A percentile compares a stretch with the other conserved stretches of the same genome.
phyloP scores from a whole-genome alignment of 192 early-diverging fungal genomes.

The Funneliformis geosporum region DNA sequence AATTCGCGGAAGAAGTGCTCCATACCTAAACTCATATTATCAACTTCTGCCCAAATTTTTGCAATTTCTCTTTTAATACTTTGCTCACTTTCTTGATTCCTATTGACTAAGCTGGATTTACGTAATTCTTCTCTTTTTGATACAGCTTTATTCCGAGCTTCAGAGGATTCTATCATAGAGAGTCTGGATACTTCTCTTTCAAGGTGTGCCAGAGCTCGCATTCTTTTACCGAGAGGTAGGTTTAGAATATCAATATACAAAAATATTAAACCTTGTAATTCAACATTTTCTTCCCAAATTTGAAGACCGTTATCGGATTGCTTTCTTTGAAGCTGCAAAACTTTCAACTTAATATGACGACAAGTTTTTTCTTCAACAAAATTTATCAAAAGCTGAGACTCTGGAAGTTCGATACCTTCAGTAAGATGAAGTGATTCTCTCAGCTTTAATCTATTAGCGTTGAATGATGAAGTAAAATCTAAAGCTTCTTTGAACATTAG shows the following conservation, averaged over 20 bases:
- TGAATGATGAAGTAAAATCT: background rate
- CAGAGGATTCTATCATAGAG: conserved; percentile 18
- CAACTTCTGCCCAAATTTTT: conserved; percentile 15
- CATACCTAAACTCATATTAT: conserved; percentile 24
- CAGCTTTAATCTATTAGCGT: background rate
- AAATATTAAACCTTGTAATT: conserved; percentile 7
- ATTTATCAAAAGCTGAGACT: conserved; percentile 11
- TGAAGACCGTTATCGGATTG: background rate
- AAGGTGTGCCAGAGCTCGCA: conserved; percentile 23
- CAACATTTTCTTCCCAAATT: conserved; percentile 18
- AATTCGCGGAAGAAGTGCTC: conserved; percentile 33
- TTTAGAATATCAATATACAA: background rate
- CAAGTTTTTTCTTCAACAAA: conserved; percentile 28
- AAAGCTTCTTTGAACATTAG: conserved; percentile 28
- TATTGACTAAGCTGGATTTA: conserved; percentile 7
- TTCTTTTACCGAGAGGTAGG: conserved; percentile 6
- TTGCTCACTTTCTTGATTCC: background rate
- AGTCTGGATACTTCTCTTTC: conserved; percentile 26
- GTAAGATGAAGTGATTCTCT: background rate
- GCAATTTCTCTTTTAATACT: conserved; percentile 22
- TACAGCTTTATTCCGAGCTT: conserved; percentile 4
- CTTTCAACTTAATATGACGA: background rate
- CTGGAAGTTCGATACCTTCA: conserved; percentile 2
- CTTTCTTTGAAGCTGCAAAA: conserved; percentile 31
- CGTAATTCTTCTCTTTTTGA: conserved; percentile 13